Base-by-base conservation (phyloP, 108 stramenopile species). In the Phaeodactylum tricornutum region DNA sequence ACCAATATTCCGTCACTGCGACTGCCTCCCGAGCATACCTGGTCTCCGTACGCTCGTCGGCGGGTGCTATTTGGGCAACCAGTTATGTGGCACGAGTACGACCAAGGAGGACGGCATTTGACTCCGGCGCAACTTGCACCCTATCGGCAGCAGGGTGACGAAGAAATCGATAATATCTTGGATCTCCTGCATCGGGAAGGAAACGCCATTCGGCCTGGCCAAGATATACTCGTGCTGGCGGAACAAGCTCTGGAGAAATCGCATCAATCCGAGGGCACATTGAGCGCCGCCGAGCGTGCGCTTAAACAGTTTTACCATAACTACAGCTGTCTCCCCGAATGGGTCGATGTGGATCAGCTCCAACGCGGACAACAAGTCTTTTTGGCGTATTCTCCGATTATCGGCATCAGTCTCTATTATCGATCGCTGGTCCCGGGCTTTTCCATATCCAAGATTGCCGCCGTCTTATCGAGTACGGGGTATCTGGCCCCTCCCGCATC, bases 281-380 rank as follows among this genome's bases (percentile, higher is more conserved):
- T 14, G 7, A 33, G 50, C 9, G 3, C 14, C 11, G 27, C 28
- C 6, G 43, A 61, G 35, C 16, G 25, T 29, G 44, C 38, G 9
- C 42, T 77, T 40, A 28, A 19, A 2, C 2, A 43, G 3, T 69
- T 72, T 39, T 12, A 60, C n/a, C 36, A 66, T 22, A 58, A 23
- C 5, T 55, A 75, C 49, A 28, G 39, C 7, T 37, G n/a, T 17
- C 30, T 79, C 6, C 83, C 87, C 7, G 9, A 38, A 6, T 89
- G 87, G 87, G 83, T 83, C 4, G 78, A 89, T 43, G 51, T 36
- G 17, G 63, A 72, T 17, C 78, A 82, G 55, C 52, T 89, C 16
- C 67, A 75, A 49, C 69, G 82, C 12, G 87, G 87, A 23, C 76
- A 82, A 31, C 61, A 84, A 44, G 81, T 84, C 1, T 82, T 77